phyloP scores from a whole-genome alignment of 805 yeast genomes.

The Alloascoidea hylecoeti region DNA sequence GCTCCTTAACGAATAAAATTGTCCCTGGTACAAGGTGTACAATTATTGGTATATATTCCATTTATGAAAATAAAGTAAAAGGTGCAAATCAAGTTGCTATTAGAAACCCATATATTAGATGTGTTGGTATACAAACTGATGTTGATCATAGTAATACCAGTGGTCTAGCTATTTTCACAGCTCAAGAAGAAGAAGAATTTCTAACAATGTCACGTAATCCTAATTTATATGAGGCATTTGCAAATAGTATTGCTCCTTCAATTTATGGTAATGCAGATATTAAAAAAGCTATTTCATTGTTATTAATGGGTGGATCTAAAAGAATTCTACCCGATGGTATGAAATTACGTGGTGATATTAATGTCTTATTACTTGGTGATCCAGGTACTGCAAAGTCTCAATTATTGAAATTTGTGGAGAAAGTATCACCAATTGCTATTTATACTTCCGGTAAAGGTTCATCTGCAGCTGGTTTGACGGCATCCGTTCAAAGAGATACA shows the following conservation, averaged over 20 bases:
- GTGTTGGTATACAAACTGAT: conserved; percentile 77
- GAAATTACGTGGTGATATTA: conserved; percentile 94
- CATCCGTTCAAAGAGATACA: conserved; percentile 89
- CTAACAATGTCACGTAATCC: conserved; percentile 69
- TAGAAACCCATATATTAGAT: conserved; percentile 81
- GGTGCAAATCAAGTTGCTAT: conserved; percentile 66
- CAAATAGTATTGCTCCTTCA: conserved; percentile 89
- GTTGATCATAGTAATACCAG: conserved; percentile 48
- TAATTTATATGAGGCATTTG: conserved; percentile 70
- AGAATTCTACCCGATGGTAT: conserved; percentile 89
- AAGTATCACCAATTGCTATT: conserved; percentile 86
- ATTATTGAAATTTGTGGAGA: conserved; percentile 86
- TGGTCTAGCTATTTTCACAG: conserved; percentile 55
- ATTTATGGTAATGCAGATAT: conserved; percentile 90
- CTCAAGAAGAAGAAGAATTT: conserved; percentile 91
- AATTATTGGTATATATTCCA: conserved; percentile 83
- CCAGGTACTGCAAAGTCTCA: conserved; percentile 99
- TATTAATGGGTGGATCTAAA: conserved; percentile 89
- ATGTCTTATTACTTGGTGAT: conserved; percentile 86
- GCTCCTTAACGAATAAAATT: conserved; percentile 78
- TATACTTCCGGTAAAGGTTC: conserved; percentile 99
- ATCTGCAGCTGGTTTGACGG: conserved; percentile 98
- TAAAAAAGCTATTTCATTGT: conserved; percentile 84
- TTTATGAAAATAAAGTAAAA: conserved; percentile 60
- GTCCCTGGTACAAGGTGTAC: conserved; percentile 95